Base-by-base conservation (phyloP, 2,329 filamentous ascomycete species). In the Scortechinia acanthostroma region DNA sequence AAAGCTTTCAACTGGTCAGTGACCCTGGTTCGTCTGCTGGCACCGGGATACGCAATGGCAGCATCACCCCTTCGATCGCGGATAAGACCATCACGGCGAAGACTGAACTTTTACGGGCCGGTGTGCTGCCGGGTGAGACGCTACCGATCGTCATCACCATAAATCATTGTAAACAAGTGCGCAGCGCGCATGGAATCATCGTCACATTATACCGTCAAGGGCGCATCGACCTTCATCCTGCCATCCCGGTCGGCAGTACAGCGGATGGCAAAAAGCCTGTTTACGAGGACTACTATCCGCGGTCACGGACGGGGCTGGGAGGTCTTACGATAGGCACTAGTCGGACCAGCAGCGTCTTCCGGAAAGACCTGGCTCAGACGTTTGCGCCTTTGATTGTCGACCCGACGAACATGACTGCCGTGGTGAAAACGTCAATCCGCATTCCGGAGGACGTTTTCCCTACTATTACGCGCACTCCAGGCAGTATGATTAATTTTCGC, bases 401-500 rank as follows among this genome's bases (percentile, higher is more conserved):
- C 50, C 78, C 78, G 1, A 59, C 58, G n/a, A 75, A 70, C 2
- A 68, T 83, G 47, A 76, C 70, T 3, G 74, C 78, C 2, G 70
- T 78, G 42, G 66, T 83, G 35, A 80, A 75, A 43, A 76, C 76
- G 4, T 74, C 73, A 4, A 72, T 84, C 17, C 71, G 76, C 47
- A 71, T 83, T 17, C 80, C 80, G 0, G 77, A 82, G 45, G 76
- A 81, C 47, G 69, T 71, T 0, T 83, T 83, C 51, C 80, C 80
- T 0, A 82, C 78, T 4, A 83, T 84, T 44, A 71, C 74, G 2
- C 75, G 71, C 43, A 78, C 82, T 1, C 80, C 79, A 1, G 79
- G 80, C 3, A 71, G 70, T 6, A 83, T 83, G 78, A 83, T 84
- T 51, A 79, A 74, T 47, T 83, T 84, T 59, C 74, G 73, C 42